These are phyloP conservation scores for Cyphellophora attinorum DNA, from an alignment of 2,329 filamentous ascomycete genomes.

Conservation along the genomic window DNA sequence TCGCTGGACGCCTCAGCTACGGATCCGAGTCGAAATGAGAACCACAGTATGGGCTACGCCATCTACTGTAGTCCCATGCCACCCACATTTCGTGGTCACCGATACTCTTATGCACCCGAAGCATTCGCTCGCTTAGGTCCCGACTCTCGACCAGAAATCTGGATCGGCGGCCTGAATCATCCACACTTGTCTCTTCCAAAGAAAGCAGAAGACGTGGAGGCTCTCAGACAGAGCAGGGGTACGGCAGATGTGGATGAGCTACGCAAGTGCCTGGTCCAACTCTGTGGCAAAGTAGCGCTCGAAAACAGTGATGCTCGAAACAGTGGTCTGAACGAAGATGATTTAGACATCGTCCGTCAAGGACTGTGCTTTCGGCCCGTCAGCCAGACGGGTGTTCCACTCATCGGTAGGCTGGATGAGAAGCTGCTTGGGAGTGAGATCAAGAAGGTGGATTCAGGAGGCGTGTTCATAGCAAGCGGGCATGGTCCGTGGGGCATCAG, in stretches of 20 bases:
- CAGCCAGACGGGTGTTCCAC: slow-evolving; percentile 53
- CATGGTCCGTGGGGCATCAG: slow-evolving; percentile 71
- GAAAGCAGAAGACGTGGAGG: slow-evolving; percentile 30
- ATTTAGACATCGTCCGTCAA: slow-evolving; percentile 54
- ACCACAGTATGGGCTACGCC: slow-evolving; percentile 48
- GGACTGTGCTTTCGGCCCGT: slow-evolving; percentile 66
- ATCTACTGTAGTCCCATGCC: slow-evolving; percentile 52
- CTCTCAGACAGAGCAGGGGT: too few species aligned
- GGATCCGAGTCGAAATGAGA: not conserved
- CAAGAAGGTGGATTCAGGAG: too few species aligned
- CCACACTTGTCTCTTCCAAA: slow-evolving; percentile 50
- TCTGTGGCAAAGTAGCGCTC: too few species aligned
- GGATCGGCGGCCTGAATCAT: slow-evolving; percentile 63
- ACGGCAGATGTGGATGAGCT: too few species aligned
- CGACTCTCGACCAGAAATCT: slow-evolving; percentile 44
- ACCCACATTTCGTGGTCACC: slow-evolving; percentile 19
- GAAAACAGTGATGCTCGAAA: too few species aligned
- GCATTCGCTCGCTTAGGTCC: slow-evolving; percentile 58
- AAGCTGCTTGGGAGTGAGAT: slow-evolving; percentile 29
- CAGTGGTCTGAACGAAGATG: slow-evolving; percentile 32
- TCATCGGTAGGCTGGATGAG: slow-evolving; percentile 42
- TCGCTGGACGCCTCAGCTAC: too few species aligned
- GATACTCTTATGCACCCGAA: slow-evolving; percentile 55
- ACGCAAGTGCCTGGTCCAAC: too few species aligned
- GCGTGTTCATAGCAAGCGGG: slow-evolving; percentile 61